A percentile compares a stretch with the other conserved stretches of the same genome.
Conservation (phyloP, 352 stramenopile genomes). For the Saprolegnia parasitica region DNA sequence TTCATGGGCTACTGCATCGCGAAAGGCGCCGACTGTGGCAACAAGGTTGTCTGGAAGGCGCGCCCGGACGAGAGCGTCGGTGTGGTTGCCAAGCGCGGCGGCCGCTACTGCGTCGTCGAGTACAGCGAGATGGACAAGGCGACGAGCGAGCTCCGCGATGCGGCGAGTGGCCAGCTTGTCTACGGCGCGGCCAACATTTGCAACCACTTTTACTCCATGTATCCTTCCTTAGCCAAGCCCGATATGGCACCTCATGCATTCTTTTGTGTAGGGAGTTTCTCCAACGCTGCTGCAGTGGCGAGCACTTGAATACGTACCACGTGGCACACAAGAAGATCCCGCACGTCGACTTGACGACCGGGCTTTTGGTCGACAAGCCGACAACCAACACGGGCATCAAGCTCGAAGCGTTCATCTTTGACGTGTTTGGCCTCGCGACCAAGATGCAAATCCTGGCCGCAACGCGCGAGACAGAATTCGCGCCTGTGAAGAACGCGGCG, state of each 20-base stretch:
- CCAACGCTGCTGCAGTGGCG: constrained; percentile 76
- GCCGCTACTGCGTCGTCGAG: constrained; percentile 92
- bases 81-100: constrained; percentile 78
- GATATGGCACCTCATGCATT: constrained; percentile 4
- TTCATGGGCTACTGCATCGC: constrained; percentile 96
- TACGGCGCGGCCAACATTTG: constrained; percentile 98
- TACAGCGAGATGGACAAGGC: constrained; percentile 94
- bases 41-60: constrained; percentile 96
- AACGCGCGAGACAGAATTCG: constrained; percentile 88
- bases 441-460: constrained; percentile 95
- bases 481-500: constrained; percentile 89
- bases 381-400: constrained; percentile 94
- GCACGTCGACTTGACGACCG: constrained; percentile 55
- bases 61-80: constrained; percentile 91
- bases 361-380: constrained; percentile 43
- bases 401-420: constrained; percentile 99
- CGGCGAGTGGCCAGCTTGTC: constrained; percentile 72
- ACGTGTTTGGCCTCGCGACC: constrained; percentile 94
- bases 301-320: constrained; percentile 88
- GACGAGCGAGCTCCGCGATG: constrained; percentile 54
- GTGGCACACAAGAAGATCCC: constrained; percentile 98
- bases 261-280: constrained; percentile 56
- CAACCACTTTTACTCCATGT: constrained; percentile 96
- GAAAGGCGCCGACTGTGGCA: constrained; percentile 91
- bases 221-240: constrained; percentile 35